A percentile compares a stretch with the other conserved stretches of the same genome.
These are phyloP conservation scores for Aspergillus sparsus DNA, from an alignment of 495 filamentous ascomycete genomes.

Conservation along the genomic window DNA sequence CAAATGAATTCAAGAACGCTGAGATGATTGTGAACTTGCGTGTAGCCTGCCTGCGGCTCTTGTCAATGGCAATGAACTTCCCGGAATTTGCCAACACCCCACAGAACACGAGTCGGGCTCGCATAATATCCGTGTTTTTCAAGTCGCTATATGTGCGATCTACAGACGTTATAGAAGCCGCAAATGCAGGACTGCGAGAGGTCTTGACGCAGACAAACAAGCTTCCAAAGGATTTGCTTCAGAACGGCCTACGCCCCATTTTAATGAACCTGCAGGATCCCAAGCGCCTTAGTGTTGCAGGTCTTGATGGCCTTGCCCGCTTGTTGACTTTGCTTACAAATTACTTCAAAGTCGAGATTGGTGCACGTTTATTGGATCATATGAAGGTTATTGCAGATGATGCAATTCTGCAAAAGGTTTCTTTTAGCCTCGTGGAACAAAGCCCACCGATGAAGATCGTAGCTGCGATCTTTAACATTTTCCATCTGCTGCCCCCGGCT, in stretches of 20 bases:
- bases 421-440: slow-evolving; percentile 91
- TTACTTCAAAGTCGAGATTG: slow-evolving; percentile 99
- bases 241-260: slow-evolving; percentile 91
- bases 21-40: slow-evolving; percentile 89
- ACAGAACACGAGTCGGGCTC: slow-evolving; percentile 71
- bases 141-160: slow-evolving; percentile 93
- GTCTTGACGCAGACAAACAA: slow-evolving; percentile 88
- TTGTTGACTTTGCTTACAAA: slow-evolving; percentile 89
- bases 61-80: slow-evolving; percentile 90
- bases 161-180: slow-evolving; percentile 88
- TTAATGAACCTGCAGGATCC: slow-evolving; percentile 95
- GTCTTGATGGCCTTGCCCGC: slow-evolving; percentile 86
- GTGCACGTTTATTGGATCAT: slow-evolving; percentile 84
- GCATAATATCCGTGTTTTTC: slow-evolving; percentile 95
- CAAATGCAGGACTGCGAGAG: slow-evolving; percentile 80
- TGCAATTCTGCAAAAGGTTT: slow-evolving; percentile 77
- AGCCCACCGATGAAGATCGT: slow-evolving; percentile 89
- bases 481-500: slow-evolving; percentile 86
- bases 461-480: slow-evolving; percentile 91
- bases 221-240: slow-evolving; percentile 90
- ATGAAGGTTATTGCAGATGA: slow-evolving; percentile 88
- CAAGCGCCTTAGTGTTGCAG: slow-evolving; percentile 82
- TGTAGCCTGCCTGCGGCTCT: slow-evolving; percentile 88
- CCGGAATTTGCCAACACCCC: slow-evolving; percentile 75
- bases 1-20: slow-evolving; percentile 83